Conservation (phyloP, 352 stramenopile species). For the Phytophthora vignae region DNA sequence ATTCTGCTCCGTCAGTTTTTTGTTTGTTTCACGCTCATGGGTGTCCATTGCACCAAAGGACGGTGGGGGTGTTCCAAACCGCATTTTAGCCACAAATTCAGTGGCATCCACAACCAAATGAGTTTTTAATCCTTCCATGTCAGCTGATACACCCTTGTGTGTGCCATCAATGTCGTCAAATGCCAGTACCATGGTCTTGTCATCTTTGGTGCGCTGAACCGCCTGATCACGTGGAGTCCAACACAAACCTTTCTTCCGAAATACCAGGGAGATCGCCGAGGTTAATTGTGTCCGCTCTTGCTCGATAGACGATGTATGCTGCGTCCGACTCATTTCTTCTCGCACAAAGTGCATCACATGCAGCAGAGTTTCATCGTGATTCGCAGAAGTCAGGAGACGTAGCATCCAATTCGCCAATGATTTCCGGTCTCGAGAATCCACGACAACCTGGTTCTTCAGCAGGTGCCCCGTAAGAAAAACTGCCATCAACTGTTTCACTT, state of each 20-base stretch:
- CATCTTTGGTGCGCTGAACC: constrained; percentile 20
- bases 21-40: constrained; percentile 20
- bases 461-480: constrained; percentile 79
- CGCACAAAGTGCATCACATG: constrained; percentile 71
- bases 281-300: constrained; percentile 39
- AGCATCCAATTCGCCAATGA: constrained; percentile 74
- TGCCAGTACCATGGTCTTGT: constrained; percentile 31
- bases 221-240: constrained; percentile 32
- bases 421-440: constrained; percentile 66
- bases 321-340: constrained; percentile 46
- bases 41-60: constrained; percentile 17
- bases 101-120: constrained; percentile 45
- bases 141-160: neutral
- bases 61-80: constrained; percentile 32
- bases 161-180: constrained; percentile 19
- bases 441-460: constrained; percentile 58
- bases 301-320: constrained; percentile 28
- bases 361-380: constrained; percentile 69
- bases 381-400: constrained; percentile 66
- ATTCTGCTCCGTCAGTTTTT: constrained; percentile 32
- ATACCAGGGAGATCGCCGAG: constrained; percentile 52
- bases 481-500: constrained; percentile 83
- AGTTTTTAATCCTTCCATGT: constrained; percentile 11
- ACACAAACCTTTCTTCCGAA: constrained; percentile 53
- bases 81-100: constrained; percentile 55